Conservation (phyloP, 2,329 filamentous ascomycete species). For the Knoxdaviesia proteae region DNA sequence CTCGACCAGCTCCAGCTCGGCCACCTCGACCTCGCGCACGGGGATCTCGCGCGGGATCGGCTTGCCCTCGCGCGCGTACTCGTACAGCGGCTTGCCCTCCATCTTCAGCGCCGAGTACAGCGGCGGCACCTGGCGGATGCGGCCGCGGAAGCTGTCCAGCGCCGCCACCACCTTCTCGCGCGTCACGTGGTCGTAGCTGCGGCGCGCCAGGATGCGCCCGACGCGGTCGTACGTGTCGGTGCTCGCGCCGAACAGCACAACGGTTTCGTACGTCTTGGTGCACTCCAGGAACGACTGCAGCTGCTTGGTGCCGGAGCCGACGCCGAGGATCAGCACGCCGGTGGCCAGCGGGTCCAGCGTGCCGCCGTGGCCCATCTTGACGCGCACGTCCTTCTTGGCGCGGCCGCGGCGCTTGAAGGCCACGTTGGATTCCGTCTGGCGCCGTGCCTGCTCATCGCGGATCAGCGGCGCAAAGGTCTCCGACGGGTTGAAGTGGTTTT, state of each 20-base stretch:
- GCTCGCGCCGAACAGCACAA: constrained; percentile 74
- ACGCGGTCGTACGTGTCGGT: constrained; percentile 83
- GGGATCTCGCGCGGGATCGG: constrained; percentile 71
- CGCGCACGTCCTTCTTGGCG: constrained; percentile 39
- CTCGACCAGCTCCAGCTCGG: constrained; percentile 60
- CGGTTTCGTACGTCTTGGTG: constrained; percentile 82
- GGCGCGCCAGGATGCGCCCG: constrained; percentile 61
- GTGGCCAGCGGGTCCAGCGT: constrained; percentile 89
- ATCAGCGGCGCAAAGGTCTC: constrained; percentile 61
- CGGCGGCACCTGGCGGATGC: constrained; percentile 74
- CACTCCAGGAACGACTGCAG: constrained; percentile 63
- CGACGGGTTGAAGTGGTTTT: constrained; percentile 67
- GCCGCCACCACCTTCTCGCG: constrained; percentile 57
- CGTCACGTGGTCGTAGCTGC: constrained; percentile 64
- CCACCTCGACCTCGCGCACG: constrained; percentile 57
- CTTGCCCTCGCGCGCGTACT: constrained; percentile 82
- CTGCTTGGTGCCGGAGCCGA: constrained; percentile 73
- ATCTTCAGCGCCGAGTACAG: constrained; percentile 87
- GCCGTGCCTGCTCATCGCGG: constrained; percentile 34
- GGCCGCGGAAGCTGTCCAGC: constrained; percentile 54
- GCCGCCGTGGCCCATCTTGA: constrained; percentile 92
- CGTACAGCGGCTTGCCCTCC: constrained; percentile 83
- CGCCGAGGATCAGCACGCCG: constrained; percentile 72
- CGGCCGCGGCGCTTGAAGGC: constrained; percentile 37
- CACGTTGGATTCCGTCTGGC: constrained; percentile 32